Conservation (phyloP, 1,284 basidiomycete species). For the Irpex sp. region DNA sequence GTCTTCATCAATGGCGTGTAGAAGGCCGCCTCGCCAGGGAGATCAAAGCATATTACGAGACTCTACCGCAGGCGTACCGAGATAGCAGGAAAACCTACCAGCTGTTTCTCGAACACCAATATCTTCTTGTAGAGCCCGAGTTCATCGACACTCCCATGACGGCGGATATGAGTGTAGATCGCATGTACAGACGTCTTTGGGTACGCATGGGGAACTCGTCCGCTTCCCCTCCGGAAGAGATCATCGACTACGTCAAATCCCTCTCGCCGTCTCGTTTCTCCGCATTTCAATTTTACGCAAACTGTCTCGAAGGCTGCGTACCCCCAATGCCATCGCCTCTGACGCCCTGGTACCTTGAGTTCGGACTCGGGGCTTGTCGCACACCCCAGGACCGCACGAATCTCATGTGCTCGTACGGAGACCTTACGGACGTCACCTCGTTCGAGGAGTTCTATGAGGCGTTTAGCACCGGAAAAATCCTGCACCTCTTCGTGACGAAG, state of each 20-base stretch:
- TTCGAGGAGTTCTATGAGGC: not conserved
- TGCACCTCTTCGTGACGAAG: not conserved
- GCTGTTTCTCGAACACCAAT: not conserved
- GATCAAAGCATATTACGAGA: not conserved
- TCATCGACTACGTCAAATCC: not conserved
- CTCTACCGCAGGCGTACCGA: not conserved
- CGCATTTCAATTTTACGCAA: not conserved
- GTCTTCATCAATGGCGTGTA: not conserved
- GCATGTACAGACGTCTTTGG: not conserved
- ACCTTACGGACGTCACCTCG: not conserved
- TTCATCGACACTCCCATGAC: not conserved
- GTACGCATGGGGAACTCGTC: not conserved
- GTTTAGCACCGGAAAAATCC: not conserved
- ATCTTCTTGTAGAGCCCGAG: not conserved
- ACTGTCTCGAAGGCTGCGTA: not conserved
- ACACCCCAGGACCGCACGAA: not conserved
- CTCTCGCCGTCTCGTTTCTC: not conserved
- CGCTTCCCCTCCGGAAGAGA: not conserved
- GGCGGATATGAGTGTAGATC: not conserved
- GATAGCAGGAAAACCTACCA: not conserved
- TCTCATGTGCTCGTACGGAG: too few species aligned
- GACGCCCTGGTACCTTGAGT: not conserved
- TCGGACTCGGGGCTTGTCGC: not conserved
- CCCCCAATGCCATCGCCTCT: not conserved
- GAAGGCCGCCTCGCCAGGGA: not conserved